Evolutionary conservation across 2,329 filamentous ascomycete genomes (phyloP).

Genomic region (Magnaporthales sp.): DNA sequence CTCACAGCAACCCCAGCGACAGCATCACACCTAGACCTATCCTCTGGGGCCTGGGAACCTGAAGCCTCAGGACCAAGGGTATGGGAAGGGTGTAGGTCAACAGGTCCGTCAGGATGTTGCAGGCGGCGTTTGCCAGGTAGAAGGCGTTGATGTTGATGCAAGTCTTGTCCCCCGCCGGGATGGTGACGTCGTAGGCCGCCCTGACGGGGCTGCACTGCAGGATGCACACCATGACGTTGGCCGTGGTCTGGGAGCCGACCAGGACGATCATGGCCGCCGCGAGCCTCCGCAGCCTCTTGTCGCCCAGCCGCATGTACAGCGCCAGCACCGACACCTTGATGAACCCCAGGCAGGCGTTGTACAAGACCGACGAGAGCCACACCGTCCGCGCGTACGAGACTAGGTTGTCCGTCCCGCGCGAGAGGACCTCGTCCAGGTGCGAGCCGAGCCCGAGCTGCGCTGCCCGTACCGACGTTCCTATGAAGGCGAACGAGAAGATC

Average conservation of each 20-base stretch:
- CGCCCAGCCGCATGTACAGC: constrained; percentile 26
- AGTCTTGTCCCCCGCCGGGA: neutral
- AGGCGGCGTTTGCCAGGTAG: constrained; percentile 12
- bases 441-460: neutral
- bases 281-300: neutral
- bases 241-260: constrained; percentile 68
- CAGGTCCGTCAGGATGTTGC: constrained; percentile 21
- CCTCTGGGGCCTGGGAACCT: constrained; percentile 15
- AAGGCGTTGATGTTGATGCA: constrained; percentile 10
- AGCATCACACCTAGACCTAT: neutral
- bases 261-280: constrained; percentile 74
- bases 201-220: neutral
- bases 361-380: constrained; percentile 27
- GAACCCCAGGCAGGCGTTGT: constrained; percentile 23
- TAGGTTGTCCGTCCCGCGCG: neutral
- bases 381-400: constrained; percentile 18
- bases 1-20: neutral
- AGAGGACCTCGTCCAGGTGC: neutral
- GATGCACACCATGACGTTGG: constrained; percentile 35
- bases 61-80: constrained; percentile 26
- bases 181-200: neutral
- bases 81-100: constrained; percentile 29
- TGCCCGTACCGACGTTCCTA: neutral
- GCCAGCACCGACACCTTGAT: constrained; percentile 28
- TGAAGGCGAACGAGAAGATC: neutral